Percentiles rank a stretch among this genome's conserved stretches.
phyloP scores from a whole-genome alignment of 2,329 filamentous ascomycete genomes.

The Rhynchosporium agropyri region DNA sequence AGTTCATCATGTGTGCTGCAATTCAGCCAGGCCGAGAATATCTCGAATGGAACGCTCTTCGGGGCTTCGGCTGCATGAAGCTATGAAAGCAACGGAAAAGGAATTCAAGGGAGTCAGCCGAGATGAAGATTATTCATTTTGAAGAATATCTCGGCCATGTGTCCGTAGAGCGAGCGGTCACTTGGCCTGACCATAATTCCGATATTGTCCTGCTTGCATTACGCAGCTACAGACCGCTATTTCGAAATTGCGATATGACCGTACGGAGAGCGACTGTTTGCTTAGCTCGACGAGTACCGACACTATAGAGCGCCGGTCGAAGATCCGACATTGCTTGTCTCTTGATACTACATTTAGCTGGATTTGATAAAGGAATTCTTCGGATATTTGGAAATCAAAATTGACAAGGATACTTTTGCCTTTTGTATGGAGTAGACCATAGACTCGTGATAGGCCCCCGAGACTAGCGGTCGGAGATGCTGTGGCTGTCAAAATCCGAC shows the following conservation, averaged over 20 bases:
- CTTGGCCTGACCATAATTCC: not conserved
- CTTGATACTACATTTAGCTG: not conserved
- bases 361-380: not conserved
- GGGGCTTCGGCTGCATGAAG: slow-evolving; percentile 22
- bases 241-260: slow-evolving; percentile 1
- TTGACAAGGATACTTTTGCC: not conserved
- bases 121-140: not conserved
- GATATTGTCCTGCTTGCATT: not conserved
- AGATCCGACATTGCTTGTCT: slow-evolving; percentile 4
- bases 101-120: slow-evolving; percentile 21
- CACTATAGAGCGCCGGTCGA: not conserved
- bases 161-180: not conserved
- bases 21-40: slow-evolving; percentile 25
- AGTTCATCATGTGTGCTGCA: slow-evolving; percentile 7
- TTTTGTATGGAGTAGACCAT: not conserved
- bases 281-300: slow-evolving; percentile 10
- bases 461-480: not conserved
- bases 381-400: not conserved
- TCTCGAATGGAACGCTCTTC: slow-evolving; percentile 13
- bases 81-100: slow-evolving; percentile 4
- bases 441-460: not conserved
- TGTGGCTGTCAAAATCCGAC: not conserved
- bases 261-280: not conserved
- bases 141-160: no score
- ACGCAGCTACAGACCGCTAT: slow-evolving; percentile 3